Evolutionary conservation across 148 eudicot species (phyloP).

Genomic region (Chenopodium album): DNA sequence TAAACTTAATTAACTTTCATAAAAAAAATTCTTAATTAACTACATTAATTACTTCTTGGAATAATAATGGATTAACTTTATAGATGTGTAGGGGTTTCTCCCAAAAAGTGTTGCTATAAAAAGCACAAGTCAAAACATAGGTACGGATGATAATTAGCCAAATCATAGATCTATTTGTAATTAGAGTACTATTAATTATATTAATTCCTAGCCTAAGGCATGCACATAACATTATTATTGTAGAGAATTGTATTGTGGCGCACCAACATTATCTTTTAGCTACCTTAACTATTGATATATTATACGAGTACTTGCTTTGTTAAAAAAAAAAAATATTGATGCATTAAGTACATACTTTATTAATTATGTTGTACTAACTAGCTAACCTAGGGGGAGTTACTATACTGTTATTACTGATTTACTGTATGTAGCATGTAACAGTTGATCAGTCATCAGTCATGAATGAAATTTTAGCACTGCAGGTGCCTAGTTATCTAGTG

Average conservation of each 20-base stretch:
- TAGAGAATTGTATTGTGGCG: not conserved
- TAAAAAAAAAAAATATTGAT: too few relatives aligned
- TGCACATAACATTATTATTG: not conserved
- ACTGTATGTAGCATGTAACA: not conserved
- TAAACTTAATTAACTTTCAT: not conserved
- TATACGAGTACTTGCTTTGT: too few relatives aligned
- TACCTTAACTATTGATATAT: not conserved
- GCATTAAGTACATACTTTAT: not conserved
- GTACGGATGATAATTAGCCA: constrained; percentile 20
- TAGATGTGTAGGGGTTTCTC: constrained; percentile 3
- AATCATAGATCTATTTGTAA: not conserved
- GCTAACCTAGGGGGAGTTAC: not conserved
- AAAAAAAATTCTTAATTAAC: not conserved
- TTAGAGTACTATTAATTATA: not conserved
- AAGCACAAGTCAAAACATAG: constrained; percentile 22
- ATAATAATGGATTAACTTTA: constrained; percentile 22
- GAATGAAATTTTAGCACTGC: not conserved
- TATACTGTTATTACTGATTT: not conserved
- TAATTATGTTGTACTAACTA: not conserved
- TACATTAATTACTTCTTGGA: not conserved
- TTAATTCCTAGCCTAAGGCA: not conserved
- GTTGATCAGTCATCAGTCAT: not conserved
- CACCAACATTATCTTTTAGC: not conserved
- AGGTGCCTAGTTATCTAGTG: not conserved
- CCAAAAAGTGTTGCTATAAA: constrained; percentile 15